Conservation (phyloP, 2,329 filamentous ascomycete genomes). For the Bipolaris cookei region DNA sequence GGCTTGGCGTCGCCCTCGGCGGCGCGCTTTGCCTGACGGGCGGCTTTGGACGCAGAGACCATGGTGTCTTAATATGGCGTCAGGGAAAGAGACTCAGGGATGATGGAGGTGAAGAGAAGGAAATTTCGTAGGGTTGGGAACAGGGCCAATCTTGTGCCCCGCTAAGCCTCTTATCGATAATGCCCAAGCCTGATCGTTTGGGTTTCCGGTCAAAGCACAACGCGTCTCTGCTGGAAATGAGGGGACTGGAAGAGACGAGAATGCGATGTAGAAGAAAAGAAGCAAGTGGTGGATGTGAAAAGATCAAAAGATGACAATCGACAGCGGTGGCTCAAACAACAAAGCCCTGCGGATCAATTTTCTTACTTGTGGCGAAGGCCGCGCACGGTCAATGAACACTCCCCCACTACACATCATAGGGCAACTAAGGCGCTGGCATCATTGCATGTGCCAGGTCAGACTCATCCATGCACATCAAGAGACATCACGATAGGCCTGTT, state of each 20-base stretch:
- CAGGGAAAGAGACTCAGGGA: conserved; percentile 21
- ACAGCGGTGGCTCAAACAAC: conserved; percentile 20
- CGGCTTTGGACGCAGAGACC: conserved; percentile 73
- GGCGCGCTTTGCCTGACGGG: conserved; percentile 69
- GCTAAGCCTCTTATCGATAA: conserved; percentile 30
- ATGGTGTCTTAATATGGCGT: conserved; percentile 51
- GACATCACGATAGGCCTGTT: not conserved
- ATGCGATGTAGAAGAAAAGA: conserved; percentile 8
- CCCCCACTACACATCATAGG: conserved; percentile 24
- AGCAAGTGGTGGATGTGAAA: conserved; percentile 2
- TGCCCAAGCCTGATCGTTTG: conserved; percentile 15
- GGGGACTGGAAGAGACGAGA: conserved; percentile 13
- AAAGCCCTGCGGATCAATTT: conserved; percentile 30
- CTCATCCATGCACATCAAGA: not conserved
- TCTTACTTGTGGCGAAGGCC: conserved; percentile 30
- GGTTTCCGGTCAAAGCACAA: conserved; percentile 13
- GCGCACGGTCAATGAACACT: conserved; percentile 28
- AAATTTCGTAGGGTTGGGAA: conserved; percentile 34
- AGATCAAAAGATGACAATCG: conserved; percentile 2
- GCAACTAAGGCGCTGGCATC: conserved; percentile 24
- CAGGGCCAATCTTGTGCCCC: conserved; percentile 30
- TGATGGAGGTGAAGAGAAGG: conserved; percentile 30
- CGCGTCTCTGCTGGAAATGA: conserved; percentile 22
- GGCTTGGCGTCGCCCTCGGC: conserved; percentile 68
- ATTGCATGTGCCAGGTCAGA: conserved; percentile 2